Base-by-base conservation (phyloP, 208 protist species). In the Leishmania martiniquensis region DNA sequence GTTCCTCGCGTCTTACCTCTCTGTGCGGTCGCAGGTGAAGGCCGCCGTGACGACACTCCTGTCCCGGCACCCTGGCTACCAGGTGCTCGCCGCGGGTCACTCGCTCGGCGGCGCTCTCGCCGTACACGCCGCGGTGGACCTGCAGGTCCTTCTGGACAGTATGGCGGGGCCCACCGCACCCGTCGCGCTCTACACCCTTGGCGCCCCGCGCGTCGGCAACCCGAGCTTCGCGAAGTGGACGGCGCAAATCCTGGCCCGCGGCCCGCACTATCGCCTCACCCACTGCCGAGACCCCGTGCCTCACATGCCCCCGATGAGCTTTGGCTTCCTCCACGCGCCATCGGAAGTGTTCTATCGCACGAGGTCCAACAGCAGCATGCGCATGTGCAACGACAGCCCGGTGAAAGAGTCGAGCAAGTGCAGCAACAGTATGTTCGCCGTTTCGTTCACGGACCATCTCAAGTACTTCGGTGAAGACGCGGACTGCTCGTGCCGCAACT, bases 91-190 rank as follows among this genome's bases (percentile, higher is more conserved):
- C 71, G 91, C 90, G 9, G 92, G 92, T 2, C 92, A 96, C 86
- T 92, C 86, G 5, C 80, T 96, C 34, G 92, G 92, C 68, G 92
- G 83, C 29, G 90, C 89, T 2, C 42, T 95, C n/a, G 90, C 92
- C 9, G 1, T 80, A 9, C 79, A 92, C 37, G 69, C 81, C 25
- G 88, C 88, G 3, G 65, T 85, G 22, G 86, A 95, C 52, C 34
- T 92, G 71, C 67, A 62, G 67, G 57, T 44, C 15, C 66, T 67
- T 34, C 34, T 72, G n/a, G 49, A 72, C 49, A 49, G 66, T 13
- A 74, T 42, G 69, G 44, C 7, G 47, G n/a, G 6, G 22, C 45
- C 70, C 25, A 4, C 75, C 25, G 34, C n/a, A 51, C 72, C 85
- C 17, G 45, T 92, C 25, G 20, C 63, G 51, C 76, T 96, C 51